Evolutionary conservation across 805 yeast genomes (phyloP), one percentile per base, ranked within the genome.

Genomic region (Clavispora santaluciae): DNA sequence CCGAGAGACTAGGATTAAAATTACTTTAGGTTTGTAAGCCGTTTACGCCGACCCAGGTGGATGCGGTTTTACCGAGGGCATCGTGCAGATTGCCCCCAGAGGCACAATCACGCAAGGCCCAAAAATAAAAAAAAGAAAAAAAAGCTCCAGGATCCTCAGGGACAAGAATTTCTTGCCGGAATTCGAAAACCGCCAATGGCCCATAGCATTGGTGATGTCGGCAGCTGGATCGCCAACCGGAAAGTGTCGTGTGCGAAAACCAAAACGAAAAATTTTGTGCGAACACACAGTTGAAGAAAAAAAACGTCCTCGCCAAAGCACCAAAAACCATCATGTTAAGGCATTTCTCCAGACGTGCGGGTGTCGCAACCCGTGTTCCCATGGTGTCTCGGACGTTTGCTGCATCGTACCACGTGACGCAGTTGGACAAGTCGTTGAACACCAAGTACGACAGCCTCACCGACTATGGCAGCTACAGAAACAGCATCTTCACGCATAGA

Each of bases 401-500:
- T 15, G 45, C 50, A 22, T 36, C 28, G 23, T 61, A 60, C 45
- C 54, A 59, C 31, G 55, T 56, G 11, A 25, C 60, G 21, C 51
- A 46, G 35, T 42, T 49, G 20, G 61, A 61, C 45, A 41, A 46
- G 24, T 43, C 60, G 3, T 55, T 62, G 35, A 58, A 58, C 41
- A 61, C 66, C 18, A 56, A 56, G 36, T 63, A 63, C 51, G 60
- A 59, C 21, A 47, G 57, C 10, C 51, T 63, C 33, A 55, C 59
- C 41, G 67, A 68, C 53, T 69, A 65, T 50, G 69, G 68, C 25
- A 59, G 66, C 31, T 68, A 68, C 56, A 67, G 59, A 48, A 59
- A 65, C 51, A 66, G 60, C 36, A 57, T 64, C 29, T 67, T 64
- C 57, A 68, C 73, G 25, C 73, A 70, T 47, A 58, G 73, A 56